A percentile compares a stretch with the other conserved stretches of the same genome.
Conservation (phyloP, 371 early-diverging fungal genomes). For the Catenaria anguillulae region DNA sequence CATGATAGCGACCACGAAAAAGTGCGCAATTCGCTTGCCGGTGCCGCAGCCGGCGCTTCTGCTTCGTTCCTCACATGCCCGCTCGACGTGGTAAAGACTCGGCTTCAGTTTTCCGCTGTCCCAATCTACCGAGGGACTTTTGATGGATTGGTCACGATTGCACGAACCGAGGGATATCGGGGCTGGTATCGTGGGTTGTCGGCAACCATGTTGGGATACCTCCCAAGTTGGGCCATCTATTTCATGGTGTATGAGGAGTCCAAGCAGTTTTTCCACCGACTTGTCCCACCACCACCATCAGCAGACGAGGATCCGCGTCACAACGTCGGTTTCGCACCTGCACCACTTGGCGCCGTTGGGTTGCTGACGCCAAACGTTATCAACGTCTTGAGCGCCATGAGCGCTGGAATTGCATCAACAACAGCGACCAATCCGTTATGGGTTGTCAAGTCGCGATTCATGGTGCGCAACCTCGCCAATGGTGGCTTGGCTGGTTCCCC, state of each 20-base stretch:
- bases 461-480: too few species aligned
- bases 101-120: slow-evolving; percentile 57
- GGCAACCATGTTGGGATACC: slow-evolving; percentile 71
- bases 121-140: slow-evolving; percentile 36
- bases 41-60: slow-evolving; percentile 48
- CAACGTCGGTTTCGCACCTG: too few species aligned
- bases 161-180: slow-evolving; percentile 65
- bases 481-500: too few species aligned
- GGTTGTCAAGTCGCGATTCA: slow-evolving; percentile 83
- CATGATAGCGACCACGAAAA: slow-evolving; percentile 8
- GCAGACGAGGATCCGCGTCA: slow-evolving; percentile 4
- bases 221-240: slow-evolving; percentile 86
- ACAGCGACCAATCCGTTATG: slow-evolving; percentile 76
- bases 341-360: too few species aligned
- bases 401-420: slow-evolving; percentile 68
- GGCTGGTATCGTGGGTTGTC: slow-evolving; percentile 83
- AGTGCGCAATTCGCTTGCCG: slow-evolving; percentile 15
- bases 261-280: slow-evolving; percentile 24
- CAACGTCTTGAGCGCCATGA: slow-evolving; percentile 71
- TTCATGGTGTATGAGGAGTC: slow-evolving; percentile 60
- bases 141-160: slow-evolving; percentile 33
- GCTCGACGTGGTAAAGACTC: slow-evolving; percentile 85
- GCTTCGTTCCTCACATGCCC: slow-evolving; percentile 77
- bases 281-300: background rate
- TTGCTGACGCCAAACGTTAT: slow-evolving; percentile 16